Conservation (phyloP, 2,329 filamentous ascomycete genomes). For the Chalaropsis ovoidea region DNA sequence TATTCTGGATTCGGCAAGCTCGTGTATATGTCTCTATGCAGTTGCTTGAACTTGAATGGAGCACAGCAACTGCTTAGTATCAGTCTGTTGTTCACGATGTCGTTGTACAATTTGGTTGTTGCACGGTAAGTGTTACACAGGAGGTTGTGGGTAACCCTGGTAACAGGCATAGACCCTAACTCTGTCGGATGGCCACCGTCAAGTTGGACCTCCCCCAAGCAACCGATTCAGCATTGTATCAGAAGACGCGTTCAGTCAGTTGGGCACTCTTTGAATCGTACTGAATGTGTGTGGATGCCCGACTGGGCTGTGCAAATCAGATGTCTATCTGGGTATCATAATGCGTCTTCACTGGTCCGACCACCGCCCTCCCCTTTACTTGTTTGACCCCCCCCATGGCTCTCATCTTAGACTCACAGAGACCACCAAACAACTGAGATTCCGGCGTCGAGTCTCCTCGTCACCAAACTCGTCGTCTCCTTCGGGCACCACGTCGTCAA, state of each 20-base stretch:
- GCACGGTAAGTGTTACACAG: not conserved
- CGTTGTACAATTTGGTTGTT: not conserved
- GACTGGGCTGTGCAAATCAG: not conserved
- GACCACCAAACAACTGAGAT: slow-evolving; percentile 44
- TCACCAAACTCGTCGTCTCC: slow-evolving; percentile 35
- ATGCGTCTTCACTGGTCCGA: not conserved
- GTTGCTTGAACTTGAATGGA: not conserved
- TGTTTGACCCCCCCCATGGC: not conserved
- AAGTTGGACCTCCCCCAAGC: too few relatives aligned
- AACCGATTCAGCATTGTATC: too few relatives aligned
- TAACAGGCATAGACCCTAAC: not conserved
- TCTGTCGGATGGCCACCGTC: not conserved
- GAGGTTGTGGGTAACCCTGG: not conserved
- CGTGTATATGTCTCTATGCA: not conserved
- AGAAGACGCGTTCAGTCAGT: too few relatives aligned
- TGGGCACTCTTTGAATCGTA: too few relatives aligned
- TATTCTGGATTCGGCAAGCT: not conserved
- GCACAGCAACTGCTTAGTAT: not conserved
- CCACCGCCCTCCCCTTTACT: not conserved
- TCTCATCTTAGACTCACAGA: slow-evolving; percentile 39
- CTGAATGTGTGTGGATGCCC: too few relatives aligned
- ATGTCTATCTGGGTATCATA: slow-evolving; percentile 11
- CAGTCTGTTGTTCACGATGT: not conserved
- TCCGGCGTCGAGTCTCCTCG: slow-evolving; percentile 36
- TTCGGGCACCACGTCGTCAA: slow-evolving; percentile 52